Evolutionary conservation across 2,329 filamentous ascomycete species (phyloP), one percentile per base, ranked within the genome.

Genomic region (Chaetothyriales sp.): DNA sequence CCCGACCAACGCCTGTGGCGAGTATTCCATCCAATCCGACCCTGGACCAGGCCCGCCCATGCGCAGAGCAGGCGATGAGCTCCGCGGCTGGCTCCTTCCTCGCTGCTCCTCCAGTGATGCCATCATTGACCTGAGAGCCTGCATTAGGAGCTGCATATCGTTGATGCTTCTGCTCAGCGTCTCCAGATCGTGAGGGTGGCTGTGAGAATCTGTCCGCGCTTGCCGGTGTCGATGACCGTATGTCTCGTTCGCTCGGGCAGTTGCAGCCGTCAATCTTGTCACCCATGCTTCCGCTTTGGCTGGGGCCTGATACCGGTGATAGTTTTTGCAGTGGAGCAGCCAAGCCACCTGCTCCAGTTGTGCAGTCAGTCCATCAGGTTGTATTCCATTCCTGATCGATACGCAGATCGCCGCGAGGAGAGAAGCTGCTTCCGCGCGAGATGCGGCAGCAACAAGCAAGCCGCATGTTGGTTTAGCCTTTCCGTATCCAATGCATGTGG

Each of bases 401-500:
- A 19, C 15, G 43, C 18, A 43, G 25, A 47, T 46, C 15, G 18
- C 18, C 43, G 40, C 9, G 18, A 51, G 22, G 9, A 5, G 4
- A 6, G n/a, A 8, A 9, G 13, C 15, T 5, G 49, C 49, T 46
- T 7, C 44, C 7, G 9, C 33, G 25, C 49, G 49, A 19, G 20
- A 46, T 13, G 19, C 15, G 37, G 19, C 25, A 22, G 49, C 49
- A 5, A 47, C 49, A 2, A 19, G 7, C 2, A 6, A 40, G 3
- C 43, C 43, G 44, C 49, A 51, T 6, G 43, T 51, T 10, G 49
- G 49, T 40, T 46, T 46, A 10, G 2, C 6, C 25, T 47, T 8
- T 7, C 20, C 43, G 28, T 51, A 51, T 9, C 49, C 49, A n/a
- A 51, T 51, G 44, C 49, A 51, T 44, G 49, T 51, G 5, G 19